Evolutionary conservation across 306 rosid species (phyloP).

Genomic region (Mimosa bimucronata): DNA sequence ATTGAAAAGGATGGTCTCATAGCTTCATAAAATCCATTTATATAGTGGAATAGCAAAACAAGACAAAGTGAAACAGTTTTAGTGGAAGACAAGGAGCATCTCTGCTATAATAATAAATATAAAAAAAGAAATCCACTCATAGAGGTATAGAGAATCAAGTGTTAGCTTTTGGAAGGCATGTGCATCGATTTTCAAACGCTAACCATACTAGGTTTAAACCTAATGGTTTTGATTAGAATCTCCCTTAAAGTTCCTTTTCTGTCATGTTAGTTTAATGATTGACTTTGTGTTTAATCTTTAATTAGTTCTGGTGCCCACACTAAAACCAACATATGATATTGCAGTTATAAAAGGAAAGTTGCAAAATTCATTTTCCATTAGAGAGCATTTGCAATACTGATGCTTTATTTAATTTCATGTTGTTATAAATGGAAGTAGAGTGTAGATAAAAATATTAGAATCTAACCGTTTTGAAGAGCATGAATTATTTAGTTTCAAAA

Average conservation of each 20-base stretch:
- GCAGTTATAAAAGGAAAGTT: background rate
- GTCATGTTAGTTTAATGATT: conserved; percentile 4
- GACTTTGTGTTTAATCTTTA: background rate
- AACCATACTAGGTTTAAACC: background rate
- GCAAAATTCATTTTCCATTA: background rate
- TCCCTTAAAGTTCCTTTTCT: background rate
- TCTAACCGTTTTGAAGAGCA: background rate
- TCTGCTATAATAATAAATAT: background rate
- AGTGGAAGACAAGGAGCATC: conserved; percentile 13
- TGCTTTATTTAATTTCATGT: too few species aligned
- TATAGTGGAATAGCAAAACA: background rate
- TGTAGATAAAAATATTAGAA: too few species aligned
- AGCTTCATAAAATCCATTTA: background rate
- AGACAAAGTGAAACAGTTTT: background rate
- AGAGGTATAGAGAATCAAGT: background rate
- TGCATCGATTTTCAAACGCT: background rate
- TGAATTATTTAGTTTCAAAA: background rate
- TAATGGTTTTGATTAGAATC: conserved; percentile 1
- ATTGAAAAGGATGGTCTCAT: background rate
- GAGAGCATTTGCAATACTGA: too few species aligned
- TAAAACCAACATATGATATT: background rate
- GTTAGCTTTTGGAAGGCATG: background rate
- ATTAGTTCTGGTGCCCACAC: background rate
- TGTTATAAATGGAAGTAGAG: too few species aligned
- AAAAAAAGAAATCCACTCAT: background rate